Base-by-base conservation (phyloP, 1,284 basidiomycete genomes). In the Leccinum griseonigrum region DNA sequence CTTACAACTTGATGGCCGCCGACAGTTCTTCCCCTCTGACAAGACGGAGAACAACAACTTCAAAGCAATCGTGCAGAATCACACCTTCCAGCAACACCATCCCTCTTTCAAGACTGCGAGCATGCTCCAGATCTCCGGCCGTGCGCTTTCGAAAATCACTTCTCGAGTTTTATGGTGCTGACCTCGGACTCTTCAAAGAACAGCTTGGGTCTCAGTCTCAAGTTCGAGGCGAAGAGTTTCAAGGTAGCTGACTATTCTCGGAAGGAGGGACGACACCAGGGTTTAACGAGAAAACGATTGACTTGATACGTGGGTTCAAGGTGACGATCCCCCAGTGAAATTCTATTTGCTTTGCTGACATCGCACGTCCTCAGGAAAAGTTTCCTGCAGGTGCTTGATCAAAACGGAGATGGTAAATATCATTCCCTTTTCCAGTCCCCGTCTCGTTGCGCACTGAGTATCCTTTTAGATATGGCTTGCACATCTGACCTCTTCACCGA, bases 231-330 rank as follows among this genome's bases (percentile, higher is more conserved):
- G 26, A 98, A 97, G 78, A 85, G 89, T n/a, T 77, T 96, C 69
- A 99, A 99, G 77, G 97, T 99, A 1, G 83, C 98, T 50, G 94
- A 94, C 63, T 98, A 97, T 75, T 92, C 95, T 29, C 84, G 88
- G 66, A 97, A 97, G 77, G 85, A 89, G 32, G 88, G 88, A 14
- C 80, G 86, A 16, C 84, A 87, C 51, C 99, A 97, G 97, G 97
- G 75, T 99, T 91, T 73, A 97, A 94, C 67, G 86, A 95, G 66
- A 91, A 90, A 72, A 89, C 96, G 0, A 78, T 96, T 43, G 82
- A 90, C 43, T 82, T 98, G 6, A 85, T 99, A 59, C 80, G 79
- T 54, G 89, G 94, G 63, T 98, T 98, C 78, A 91, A 91, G 81
- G 86, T 85, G 55, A 48, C 51, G 5, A 50, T n/a, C 16, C 14